A percentile compares a stretch with the other conserved stretches of the same genome.
These are phyloP conservation scores for Thermomyces lanuginosus DNA, from an alignment of 2,329 filamentous ascomycete species.

Conservation along the genomic window DNA sequence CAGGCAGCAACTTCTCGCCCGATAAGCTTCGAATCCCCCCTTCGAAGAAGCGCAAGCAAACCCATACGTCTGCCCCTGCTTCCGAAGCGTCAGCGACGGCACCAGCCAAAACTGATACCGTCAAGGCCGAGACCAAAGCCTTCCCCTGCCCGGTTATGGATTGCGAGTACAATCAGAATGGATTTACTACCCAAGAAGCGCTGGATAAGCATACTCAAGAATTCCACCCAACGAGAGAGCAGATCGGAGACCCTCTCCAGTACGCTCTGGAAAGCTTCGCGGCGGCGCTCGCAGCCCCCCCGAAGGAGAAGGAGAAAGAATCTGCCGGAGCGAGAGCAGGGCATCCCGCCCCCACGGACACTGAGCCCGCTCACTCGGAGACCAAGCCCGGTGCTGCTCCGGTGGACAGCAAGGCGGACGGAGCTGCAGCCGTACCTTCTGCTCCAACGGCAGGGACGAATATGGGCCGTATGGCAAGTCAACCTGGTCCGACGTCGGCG, in stretches of 20 bases:
- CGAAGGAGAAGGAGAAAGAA: constrained; percentile 28
- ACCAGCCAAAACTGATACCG: constrained; percentile 8
- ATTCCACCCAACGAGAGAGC: constrained; percentile 33
- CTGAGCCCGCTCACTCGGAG: constrained; percentile 5
- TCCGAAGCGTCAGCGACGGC: constrained; percentile 9
- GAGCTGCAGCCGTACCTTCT: constrained; percentile 14
- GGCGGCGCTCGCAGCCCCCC: constrained; percentile 27
- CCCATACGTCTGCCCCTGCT: constrained; percentile 20
- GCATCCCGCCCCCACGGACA: constrained; percentile 8
- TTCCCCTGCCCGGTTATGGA: constrained; percentile 38
- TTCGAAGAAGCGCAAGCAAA: constrained; percentile 41
- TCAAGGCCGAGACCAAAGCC: constrained; percentile 16
- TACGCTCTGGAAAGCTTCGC: constrained; percentile 39
- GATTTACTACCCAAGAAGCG: constrained; percentile 38
- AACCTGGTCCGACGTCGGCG: constrained; percentile 16
- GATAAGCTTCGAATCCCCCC: constrained; percentile 43
- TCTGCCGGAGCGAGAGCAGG: constrained; percentile 8
- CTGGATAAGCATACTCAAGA: constrained; percentile 40
- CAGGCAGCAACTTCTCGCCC: constrained; percentile 36
- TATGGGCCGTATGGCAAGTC: constrained; percentile 20
- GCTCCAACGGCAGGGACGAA: constrained; percentile 16
- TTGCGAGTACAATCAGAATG: constrained; percentile 38
- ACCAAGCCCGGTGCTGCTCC: constrained; percentile 9
- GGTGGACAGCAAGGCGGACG: constrained; percentile 12
- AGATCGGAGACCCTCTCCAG: constrained; percentile 38